Conservation (phyloP, 495 filamentous ascomycete species). For the Neurospora tetrasperma region DNA sequence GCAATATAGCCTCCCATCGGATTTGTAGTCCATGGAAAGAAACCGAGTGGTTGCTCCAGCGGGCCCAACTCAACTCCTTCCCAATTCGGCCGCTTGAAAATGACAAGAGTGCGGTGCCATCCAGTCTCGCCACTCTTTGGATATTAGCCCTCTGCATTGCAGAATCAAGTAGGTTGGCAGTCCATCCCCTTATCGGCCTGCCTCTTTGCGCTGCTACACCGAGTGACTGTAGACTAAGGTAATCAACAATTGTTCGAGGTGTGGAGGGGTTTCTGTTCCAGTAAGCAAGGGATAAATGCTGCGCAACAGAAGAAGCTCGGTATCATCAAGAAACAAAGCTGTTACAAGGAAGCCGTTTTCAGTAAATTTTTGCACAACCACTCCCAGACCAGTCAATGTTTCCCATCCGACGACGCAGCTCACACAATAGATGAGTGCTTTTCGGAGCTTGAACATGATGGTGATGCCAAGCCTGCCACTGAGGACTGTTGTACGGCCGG, state of each 20-base stretch:
- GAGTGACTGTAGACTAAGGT: background rate
- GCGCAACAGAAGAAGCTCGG: background rate
- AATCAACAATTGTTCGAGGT: background rate
- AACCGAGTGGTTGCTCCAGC: background rate
- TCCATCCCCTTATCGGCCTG: background rate
- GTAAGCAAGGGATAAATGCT: background rate
- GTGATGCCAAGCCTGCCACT: background rate
- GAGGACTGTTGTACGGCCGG: background rate
- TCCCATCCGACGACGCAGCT: background rate
- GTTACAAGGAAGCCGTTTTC: background rate
- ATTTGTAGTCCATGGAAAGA: background rate
- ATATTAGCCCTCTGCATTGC: background rate
- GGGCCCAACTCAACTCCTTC: background rate
- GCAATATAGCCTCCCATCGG: background rate
- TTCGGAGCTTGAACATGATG: background rate
- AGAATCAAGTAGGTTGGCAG: background rate
- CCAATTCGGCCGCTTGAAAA: background rate
- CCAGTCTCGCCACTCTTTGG: background rate
- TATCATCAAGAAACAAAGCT: background rate
- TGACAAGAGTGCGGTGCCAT: background rate
- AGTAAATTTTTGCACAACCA: background rate
- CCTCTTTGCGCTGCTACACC: background rate
- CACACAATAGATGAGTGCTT: background rate
- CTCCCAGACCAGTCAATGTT: background rate
- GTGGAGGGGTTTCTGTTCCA: background rate